Percentiles rank a stretch among this genome's conserved stretches.
These are phyloP conservation scores for Rutstroemia sydowiana DNA, from an alignment of 2,329 filamentous ascomycete species.

Conservation along the genomic window DNA sequence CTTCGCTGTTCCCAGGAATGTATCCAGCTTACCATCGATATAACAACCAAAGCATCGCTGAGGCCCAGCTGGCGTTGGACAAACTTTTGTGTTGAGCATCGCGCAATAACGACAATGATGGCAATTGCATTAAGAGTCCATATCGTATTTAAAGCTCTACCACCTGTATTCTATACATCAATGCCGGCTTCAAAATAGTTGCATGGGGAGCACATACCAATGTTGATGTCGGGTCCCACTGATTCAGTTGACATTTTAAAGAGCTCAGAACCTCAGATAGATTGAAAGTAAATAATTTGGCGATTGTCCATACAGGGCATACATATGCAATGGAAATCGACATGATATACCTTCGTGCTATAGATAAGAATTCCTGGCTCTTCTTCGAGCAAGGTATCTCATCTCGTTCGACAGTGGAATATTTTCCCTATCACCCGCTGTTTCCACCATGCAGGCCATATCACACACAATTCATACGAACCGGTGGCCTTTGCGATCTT, in stretches of 20 bases:
- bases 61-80: constrained; percentile 11
- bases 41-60: constrained; percentile 13
- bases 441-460: no score
- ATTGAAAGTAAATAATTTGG: no score
- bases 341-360: no score
- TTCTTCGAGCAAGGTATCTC: no score
- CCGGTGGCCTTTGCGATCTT: no score
- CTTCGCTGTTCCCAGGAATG: no score
- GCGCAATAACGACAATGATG: constrained; percentile 10
- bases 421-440: no score
- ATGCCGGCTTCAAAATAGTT: background rate
- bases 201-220: background rate
- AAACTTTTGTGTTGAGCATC: constrained; percentile 12
- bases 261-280: background rate
- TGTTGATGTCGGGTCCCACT: constrained; percentile 3
- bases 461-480: no score
- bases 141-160: constrained; percentile 7
- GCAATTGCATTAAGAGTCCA: constrained; percentile 13
- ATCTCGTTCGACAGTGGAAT: no score
- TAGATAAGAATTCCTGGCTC: no score
- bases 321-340: no score
- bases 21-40: constrained; percentile 11
- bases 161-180: background rate
- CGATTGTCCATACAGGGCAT: no score
- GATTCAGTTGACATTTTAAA: background rate